Conservation (phyloP, 306 rosid genomes). For the Quercus bicolor region DNA sequence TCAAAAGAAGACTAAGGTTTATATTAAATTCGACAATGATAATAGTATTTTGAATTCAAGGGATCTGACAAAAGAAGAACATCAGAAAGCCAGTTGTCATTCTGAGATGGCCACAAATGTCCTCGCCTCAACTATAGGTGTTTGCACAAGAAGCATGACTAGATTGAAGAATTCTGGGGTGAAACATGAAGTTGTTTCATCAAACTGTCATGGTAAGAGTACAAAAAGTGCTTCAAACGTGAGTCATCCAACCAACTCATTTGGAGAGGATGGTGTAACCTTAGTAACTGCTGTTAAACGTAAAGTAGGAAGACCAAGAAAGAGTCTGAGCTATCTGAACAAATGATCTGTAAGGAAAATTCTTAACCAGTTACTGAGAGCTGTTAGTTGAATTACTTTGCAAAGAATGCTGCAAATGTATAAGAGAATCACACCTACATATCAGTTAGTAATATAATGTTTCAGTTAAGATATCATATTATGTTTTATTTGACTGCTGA, state of each 20-base stretch:
- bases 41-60: neutral
- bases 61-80: neutral
- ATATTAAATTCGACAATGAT: neutral
- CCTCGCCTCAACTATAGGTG: neutral
- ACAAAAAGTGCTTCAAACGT: neutral
- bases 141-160: slow-evolving; percentile 35
- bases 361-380: neutral
- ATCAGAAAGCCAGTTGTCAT: neutral
- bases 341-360: neutral
- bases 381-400: neutral
- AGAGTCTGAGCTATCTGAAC: neutral
- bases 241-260: neutral
- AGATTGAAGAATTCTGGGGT: neutral
- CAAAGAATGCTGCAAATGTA: neutral
- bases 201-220: neutral
- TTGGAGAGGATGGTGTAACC: neutral
- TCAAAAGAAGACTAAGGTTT: neutral
- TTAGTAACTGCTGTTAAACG: neutral
- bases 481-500: neutral
- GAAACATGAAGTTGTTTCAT: neutral
- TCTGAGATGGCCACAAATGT: neutral
- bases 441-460: neutral
- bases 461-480: neutral
- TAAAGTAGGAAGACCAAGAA: neutral
- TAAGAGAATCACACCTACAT: neutral